Percentiles rank a stretch among this genome's conserved stretches.
Conservation (phyloP, 2,329 filamentous ascomycete genomes). For the Hypoxylon sp. region DNA sequence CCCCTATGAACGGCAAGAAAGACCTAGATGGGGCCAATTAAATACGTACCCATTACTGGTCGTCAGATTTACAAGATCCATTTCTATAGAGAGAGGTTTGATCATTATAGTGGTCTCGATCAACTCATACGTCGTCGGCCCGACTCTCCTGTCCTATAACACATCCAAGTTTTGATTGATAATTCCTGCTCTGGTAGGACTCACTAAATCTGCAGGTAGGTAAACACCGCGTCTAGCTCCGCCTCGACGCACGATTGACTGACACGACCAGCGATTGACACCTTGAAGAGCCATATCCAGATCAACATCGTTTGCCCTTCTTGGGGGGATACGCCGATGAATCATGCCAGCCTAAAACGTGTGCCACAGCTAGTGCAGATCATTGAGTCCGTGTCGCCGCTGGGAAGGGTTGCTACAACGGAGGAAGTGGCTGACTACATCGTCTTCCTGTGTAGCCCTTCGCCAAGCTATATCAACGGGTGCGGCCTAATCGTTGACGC, state of each 20-base stretch:
- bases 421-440: slow-evolving; percentile 32
- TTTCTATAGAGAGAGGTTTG: no score
- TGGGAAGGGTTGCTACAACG: slow-evolving; percentile 3
- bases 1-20: no score
- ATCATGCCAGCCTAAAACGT: slow-evolving; percentile 5
- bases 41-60: no score
- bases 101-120: no score
- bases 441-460: slow-evolving; percentile 26
- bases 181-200: slow-evolving; percentile 30
- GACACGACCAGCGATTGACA: neutral
- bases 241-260: no score
- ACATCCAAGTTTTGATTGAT: no score
- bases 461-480: slow-evolving; percentile 28
- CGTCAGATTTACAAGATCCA: no score
- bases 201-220: slow-evolving; percentile 34
- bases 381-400: slow-evolving; percentile 12
- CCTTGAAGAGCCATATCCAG: neutral
- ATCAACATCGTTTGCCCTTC: neutral
- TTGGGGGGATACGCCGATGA: slow-evolving; percentile 25
- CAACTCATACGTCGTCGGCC: no score
- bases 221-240: neutral
- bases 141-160: no score
- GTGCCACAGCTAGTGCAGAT: slow-evolving; percentile 4
- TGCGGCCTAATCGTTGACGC: slow-evolving; percentile 2
- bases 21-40: no score